phyloP scores from a whole-genome alignment of 2,329 filamentous ascomycete species.

The Colletotrichum sansevieriae region DNA sequence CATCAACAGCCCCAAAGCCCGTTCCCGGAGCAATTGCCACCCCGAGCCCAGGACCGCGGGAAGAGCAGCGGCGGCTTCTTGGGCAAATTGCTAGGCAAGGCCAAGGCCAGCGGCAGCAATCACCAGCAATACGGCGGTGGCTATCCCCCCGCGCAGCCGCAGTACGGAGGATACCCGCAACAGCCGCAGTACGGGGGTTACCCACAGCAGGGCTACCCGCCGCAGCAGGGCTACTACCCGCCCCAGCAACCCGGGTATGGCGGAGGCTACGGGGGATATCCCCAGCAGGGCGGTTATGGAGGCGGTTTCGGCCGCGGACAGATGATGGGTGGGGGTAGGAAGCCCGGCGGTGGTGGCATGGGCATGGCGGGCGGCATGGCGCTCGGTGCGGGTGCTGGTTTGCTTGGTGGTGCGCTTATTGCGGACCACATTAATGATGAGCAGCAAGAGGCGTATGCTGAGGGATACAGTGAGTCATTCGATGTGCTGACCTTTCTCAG shows the following conservation, averaged over 20 bases:
- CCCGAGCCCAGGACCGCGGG: constrained; percentile 51
- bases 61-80: constrained; percentile 61
- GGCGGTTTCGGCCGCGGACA: constrained; percentile 45
- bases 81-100: constrained; percentile 66
- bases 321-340: constrained; percentile 45
- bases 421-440: constrained; percentile 75
- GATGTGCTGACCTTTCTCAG: background rate
- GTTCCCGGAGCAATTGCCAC: constrained; percentile 57
- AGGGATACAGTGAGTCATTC: constrained; percentile 56
- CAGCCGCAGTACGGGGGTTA: constrained; percentile 37
- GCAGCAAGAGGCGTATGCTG: constrained; percentile 68
- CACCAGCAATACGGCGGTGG: constrained; percentile 42
- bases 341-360: constrained; percentile 52
- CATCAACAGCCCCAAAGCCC: constrained; percentile 47
- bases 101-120: constrained; percentile 52
- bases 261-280: constrained; percentile 47
- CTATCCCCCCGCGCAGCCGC: constrained; percentile 41
- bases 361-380: constrained; percentile 81
- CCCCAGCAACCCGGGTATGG: constrained; percentile 49
- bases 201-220: constrained; percentile 49
- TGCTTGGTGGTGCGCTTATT: constrained; percentile 82
- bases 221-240: constrained; percentile 51
- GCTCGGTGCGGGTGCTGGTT: constrained; percentile 83
- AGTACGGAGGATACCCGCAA: constrained; percentile 46
- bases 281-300: constrained; percentile 47